Evolutionary conservation across 2,329 filamentous ascomycete genomes (phyloP).

Genomic region (Xylariaceae sp.): DNA sequence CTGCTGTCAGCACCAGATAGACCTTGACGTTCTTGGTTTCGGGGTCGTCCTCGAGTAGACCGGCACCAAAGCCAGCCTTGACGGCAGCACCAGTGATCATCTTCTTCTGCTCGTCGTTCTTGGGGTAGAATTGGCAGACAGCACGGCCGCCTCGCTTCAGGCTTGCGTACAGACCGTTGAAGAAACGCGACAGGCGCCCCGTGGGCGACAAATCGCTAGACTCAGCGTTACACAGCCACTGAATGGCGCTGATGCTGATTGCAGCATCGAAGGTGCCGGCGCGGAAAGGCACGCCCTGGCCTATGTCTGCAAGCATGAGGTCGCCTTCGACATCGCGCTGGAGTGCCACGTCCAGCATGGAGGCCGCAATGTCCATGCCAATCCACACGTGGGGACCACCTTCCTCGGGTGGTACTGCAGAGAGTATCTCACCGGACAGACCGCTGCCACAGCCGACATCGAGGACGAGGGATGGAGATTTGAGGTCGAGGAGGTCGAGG

Average conservation of each 20-base stretch:
- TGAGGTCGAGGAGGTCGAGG: constrained; percentile 82
- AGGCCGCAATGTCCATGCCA: constrained; percentile 92
- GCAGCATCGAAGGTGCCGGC: constrained; percentile 91
- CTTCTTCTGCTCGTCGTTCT: constrained; percentile 83
- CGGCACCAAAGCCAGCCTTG: constrained; percentile 90
- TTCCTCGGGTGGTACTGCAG: constrained; percentile 61
- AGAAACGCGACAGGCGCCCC: constrained; percentile 78
- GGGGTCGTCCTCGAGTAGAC: constrained; percentile 89
- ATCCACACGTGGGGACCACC: constrained; percentile 91
- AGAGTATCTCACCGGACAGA: constrained; percentile 89
- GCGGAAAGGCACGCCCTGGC: constrained; percentile 91
- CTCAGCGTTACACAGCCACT: constrained; percentile 98
- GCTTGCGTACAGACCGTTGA: constrained; percentile 84
- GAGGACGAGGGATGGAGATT: constrained; percentile 78
- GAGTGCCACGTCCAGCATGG: constrained; percentile 95
- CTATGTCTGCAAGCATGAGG: constrained; percentile 89
- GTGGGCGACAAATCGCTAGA: constrained; percentile 77
- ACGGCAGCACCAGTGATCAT: constrained; percentile 93
- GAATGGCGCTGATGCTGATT: constrained; percentile 91
- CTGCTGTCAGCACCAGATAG: constrained; percentile 93
- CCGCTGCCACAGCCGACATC: constrained; percentile 96
- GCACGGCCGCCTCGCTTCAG: constrained; percentile 80
- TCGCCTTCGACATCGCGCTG: constrained; percentile 92
- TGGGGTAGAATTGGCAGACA: constrained; percentile 97
- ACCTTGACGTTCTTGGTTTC: constrained; percentile 95